Percentiles rank a stretch among this genome's conserved stretches.
Conservation (phyloP, 495 filamentous ascomycete genomes). For the Evansstolkia leycettana region DNA sequence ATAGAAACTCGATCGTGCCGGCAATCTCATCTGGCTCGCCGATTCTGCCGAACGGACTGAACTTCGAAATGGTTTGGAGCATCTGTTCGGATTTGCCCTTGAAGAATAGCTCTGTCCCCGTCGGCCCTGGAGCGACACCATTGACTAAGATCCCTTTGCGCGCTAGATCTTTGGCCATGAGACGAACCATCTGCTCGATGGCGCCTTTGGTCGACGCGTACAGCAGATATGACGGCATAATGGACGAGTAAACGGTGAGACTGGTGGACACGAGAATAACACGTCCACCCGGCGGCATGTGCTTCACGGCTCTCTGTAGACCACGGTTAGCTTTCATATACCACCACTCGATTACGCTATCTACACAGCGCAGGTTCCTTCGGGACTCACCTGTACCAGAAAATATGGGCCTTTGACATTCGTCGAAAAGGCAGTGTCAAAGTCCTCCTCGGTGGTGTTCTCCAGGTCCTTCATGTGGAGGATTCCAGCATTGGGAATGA, state of each 20-base stretch:
- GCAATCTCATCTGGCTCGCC: conserved; percentile 54
- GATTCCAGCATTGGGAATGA: conserved; percentile 50
- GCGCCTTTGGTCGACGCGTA: conserved; percentile 56
- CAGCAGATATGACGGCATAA: conserved; percentile 48
- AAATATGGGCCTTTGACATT: conserved; percentile 65
- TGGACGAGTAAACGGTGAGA: conserved; percentile 26
- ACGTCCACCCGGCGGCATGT: conserved; percentile 44
- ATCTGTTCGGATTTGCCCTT: conserved; percentile 48
- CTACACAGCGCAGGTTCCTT: not conserved
- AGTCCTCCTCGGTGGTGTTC: conserved; percentile 45
- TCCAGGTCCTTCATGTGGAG: conserved; percentile 42
- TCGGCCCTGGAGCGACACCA: conserved; percentile 52
- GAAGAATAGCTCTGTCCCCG: conserved; percentile 53
- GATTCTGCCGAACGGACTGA: conserved; percentile 42
- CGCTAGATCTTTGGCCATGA: conserved; percentile 52
- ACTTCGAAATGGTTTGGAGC: conserved; percentile 36
- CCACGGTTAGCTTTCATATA: not conserved
- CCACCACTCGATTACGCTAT: not conserved
- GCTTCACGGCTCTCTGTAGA: conserved; percentile 42
- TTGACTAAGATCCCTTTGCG: conserved; percentile 51
- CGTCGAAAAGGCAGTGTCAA: conserved; percentile 38
- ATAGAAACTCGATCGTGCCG: conserved; percentile 40
- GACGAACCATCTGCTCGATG: conserved; percentile 55
- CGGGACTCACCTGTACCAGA: conserved; percentile 38
- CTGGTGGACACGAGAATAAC: conserved; percentile 52